phyloP scores from a whole-genome alignment of 345 rosid genomes.

The Durio zibethinus region DNA sequence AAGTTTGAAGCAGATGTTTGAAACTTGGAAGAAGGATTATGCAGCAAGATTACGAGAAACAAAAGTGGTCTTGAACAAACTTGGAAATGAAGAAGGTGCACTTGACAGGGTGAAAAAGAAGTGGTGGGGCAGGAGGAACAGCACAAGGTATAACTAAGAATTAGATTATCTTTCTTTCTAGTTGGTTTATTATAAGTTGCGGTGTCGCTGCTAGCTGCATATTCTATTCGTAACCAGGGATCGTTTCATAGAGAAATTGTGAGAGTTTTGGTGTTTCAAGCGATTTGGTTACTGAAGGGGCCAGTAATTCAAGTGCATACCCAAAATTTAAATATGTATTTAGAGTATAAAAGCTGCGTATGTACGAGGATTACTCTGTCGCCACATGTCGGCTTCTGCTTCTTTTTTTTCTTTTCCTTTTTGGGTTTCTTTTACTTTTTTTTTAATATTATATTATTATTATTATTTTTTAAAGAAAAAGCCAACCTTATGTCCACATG shows the following conservation, averaged over 20 bases:
- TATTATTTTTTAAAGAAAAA: neutral
- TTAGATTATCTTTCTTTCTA: neutral
- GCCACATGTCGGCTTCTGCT: no score
- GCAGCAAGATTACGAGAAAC: constrained; percentile 79
- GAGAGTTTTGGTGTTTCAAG: constrained; percentile 9
- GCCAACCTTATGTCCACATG: neutral
- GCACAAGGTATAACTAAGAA: constrained; percentile 53
- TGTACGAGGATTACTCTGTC: no score
- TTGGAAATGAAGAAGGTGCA: constrained; percentile 75
- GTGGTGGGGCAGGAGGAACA: constrained; percentile 98
- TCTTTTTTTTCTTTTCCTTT: no score
- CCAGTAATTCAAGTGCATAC: neutral
- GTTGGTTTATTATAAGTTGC: neutral
- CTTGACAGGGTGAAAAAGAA: constrained; percentile 70
- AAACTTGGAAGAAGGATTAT: constrained; percentile 96
- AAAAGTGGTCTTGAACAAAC: constrained; percentile 76
- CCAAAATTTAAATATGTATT: neutral
- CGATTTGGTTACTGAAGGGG: neutral
- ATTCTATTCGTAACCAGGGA: neutral
- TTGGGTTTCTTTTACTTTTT: no score
- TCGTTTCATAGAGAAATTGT: constrained; percentile 7
- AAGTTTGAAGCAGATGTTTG: constrained; percentile 92
- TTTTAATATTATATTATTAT: neutral
- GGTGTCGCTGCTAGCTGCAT: neutral
- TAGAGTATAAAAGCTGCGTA: no score